A percentile compares a stretch with the other conserved stretches of the same genome.
phyloP scores from a whole-genome alignment of 352 stramenopile species.

The Phytophthora pini region DNA sequence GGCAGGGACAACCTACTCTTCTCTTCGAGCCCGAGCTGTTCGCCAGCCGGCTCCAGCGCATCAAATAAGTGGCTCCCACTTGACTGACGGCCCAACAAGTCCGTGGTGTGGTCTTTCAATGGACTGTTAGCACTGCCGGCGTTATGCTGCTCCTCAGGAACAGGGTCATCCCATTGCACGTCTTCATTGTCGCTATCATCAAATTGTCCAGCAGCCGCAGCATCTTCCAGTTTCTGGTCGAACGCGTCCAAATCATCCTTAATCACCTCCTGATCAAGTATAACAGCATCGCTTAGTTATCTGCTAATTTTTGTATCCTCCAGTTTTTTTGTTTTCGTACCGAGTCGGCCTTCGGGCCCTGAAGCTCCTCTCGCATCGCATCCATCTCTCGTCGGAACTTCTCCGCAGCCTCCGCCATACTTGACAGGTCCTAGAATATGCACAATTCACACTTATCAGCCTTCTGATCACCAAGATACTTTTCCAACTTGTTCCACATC shows the following conservation, averaged over 20 bases:
- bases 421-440: slow-evolving; percentile 69
- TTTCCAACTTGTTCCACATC: slow-evolving; percentile 6
- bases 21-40: slow-evolving; percentile 34
- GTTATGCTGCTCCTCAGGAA: slow-evolving; percentile 28
- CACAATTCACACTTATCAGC: slow-evolving; percentile 9
- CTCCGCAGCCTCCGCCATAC: slow-evolving; percentile 81
- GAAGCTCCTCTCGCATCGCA: slow-evolving; percentile 69
- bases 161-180: slow-evolving; percentile 63
- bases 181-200: slow-evolving; percentile 85
- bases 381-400: slow-evolving; percentile 90
- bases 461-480: neutral
- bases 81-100: slow-evolving; percentile 25
- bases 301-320: neutral
- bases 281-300: slow-evolving; percentile 10
- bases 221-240: slow-evolving; percentile 82
- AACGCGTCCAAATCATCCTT: slow-evolving; percentile 76
- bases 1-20: slow-evolving; percentile 43
- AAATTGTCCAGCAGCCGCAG: slow-evolving; percentile 78
- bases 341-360: slow-evolving; percentile 38
- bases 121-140: slow-evolving; percentile 30
- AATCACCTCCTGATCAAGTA: slow-evolving; percentile 43
- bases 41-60: slow-evolving; percentile 33
- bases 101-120: slow-evolving; percentile 27
- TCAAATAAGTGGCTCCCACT: slow-evolving; percentile 40
- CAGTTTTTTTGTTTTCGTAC: slow-evolving; percentile 23